Percentiles rank a stretch among this genome's conserved stretches.
phyloP scores from a whole-genome alignment of 2,329 filamentous ascomycete genomes.

The Magnaporthales sp. region DNA sequence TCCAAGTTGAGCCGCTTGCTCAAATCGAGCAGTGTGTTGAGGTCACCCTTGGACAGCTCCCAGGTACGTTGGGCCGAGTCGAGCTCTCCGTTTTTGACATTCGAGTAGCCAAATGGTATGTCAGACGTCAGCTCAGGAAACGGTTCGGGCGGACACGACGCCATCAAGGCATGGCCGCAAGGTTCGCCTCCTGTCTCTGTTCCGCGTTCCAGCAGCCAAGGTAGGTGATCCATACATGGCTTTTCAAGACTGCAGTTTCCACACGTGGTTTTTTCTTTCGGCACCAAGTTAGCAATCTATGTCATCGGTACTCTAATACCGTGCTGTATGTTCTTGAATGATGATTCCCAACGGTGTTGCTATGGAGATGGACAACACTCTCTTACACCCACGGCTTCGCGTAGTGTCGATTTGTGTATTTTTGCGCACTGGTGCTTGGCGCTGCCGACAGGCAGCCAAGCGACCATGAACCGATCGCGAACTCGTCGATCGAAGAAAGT shows the following conservation, averaged over 20 bases:
- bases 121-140: constrained; percentile 39
- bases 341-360: not conserved
- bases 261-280: not conserved
- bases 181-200: constrained; percentile 54
- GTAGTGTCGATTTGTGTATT: constrained; percentile 4
- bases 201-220: constrained; percentile 60
- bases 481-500: not conserved
- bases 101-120: constrained; percentile 42
- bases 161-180: constrained; percentile 90
- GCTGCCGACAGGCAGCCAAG: not conserved
- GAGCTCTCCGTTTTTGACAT: constrained; percentile 21
- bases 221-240: constrained; percentile 87
- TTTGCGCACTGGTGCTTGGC: not conserved
- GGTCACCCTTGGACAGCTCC: constrained; percentile 66
- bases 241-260: constrained; percentile 59
- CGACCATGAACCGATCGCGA: not conserved
- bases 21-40: constrained; percentile 75
- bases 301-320: not conserved
- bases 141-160: constrained; percentile 70
- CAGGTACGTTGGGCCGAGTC: constrained; percentile 64
- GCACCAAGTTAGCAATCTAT: not conserved
- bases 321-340: not conserved
- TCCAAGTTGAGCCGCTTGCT: constrained; percentile 76
- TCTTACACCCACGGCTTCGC: constrained; percentile 1
- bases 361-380: constrained; percentile 1